phyloP scores from a whole-genome alignment of 148 eudicot species.

The Polygonum aviculare region DNA sequence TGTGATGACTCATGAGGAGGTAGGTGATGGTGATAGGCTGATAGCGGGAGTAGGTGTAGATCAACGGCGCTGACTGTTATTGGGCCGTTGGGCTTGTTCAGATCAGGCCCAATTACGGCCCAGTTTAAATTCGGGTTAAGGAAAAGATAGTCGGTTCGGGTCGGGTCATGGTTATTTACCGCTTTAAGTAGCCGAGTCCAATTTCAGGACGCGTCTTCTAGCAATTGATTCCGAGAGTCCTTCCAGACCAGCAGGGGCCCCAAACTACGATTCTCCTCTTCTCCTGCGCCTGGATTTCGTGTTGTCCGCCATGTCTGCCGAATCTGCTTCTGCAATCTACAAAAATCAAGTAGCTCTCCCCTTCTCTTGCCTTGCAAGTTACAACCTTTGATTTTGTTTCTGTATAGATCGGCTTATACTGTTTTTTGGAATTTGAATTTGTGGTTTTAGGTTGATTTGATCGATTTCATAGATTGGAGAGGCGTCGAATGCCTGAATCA shows the following conservation, averaged over 20 bases:
- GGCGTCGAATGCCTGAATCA: constrained; percentile 92
- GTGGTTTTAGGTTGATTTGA: constrained; percentile 59
- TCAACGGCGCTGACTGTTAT: not conserved
- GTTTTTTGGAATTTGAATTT: not conserved
- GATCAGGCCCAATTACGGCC: not conserved
- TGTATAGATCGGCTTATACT: not conserved
- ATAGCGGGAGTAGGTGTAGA: constrained; percentile 1
- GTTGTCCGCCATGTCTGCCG: constrained; percentile 47
- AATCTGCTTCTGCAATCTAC: constrained; percentile 50
- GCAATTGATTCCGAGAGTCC: not conserved
- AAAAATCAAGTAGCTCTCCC: constrained; percentile 39
- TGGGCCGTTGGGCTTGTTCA: not conserved
- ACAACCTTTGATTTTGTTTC: not conserved
- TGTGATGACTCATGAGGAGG: not conserved
- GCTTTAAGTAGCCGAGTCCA: not conserved
- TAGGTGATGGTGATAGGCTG: not conserved
- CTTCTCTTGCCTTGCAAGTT: not conserved
- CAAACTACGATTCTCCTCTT: not conserved
- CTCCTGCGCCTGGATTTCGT: not conserved
- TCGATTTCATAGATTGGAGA: constrained; percentile 83
- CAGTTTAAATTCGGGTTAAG: not conserved
- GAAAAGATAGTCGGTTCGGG: not conserved
- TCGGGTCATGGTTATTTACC: not conserved
- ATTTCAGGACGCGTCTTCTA: not conserved
- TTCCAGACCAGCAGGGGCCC: not conserved